Evolutionary conservation across 2,329 filamentous ascomycete genomes (phyloP), one percentile per base, ranked within the genome.

Genomic region (Remersonia thermophila): DNA sequence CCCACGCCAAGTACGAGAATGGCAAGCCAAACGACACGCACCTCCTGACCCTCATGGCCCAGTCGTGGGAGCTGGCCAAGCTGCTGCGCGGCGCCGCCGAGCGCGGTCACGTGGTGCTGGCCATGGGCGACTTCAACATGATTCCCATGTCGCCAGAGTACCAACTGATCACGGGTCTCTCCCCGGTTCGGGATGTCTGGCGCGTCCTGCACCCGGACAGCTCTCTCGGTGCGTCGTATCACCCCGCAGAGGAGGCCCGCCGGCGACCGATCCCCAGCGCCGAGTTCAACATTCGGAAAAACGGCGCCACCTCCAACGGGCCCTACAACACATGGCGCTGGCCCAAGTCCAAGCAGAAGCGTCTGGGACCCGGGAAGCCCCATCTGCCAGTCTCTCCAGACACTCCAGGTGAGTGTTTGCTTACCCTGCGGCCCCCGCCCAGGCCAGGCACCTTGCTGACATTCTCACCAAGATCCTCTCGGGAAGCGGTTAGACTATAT

Each of bases 401-500:
- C 32, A 72, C 73, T 14, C 42, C 42, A 15, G 47, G 45, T 45
- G 41, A 6, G 20, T 13, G 36, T 30, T 5, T 18, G 8, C 15
- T 11, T 7, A 25, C 29, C 11, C 9, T 26, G 17, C 23, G 10
- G 30, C 18, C 16, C 6, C 17, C 14, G 11, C 16, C 17, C n/a
- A n/a, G n/a, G n/a, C n/a, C n/a, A n/a, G n/a, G n/a, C n/a, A n/a
- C n/a, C 16, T 25, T 13, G 28, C 33, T 38, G 32, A 41, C 35
- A 15, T 13, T 5, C 27, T 13, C n/a, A 25, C 0, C 58, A 67
- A 3, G 87, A 95, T 53, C 75, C 74, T 0, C 67, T 66, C 16
- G 89, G 82, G n/a, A 89, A 94, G 56, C 69, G 91, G 15, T 70
- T 96, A 32, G 91, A 98, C 60, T 98, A 98, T 59, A 81, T 98